Base-by-base conservation (phyloP, 2,329 filamentous ascomycete species). In the Colletotrichum caudatum region DNA sequence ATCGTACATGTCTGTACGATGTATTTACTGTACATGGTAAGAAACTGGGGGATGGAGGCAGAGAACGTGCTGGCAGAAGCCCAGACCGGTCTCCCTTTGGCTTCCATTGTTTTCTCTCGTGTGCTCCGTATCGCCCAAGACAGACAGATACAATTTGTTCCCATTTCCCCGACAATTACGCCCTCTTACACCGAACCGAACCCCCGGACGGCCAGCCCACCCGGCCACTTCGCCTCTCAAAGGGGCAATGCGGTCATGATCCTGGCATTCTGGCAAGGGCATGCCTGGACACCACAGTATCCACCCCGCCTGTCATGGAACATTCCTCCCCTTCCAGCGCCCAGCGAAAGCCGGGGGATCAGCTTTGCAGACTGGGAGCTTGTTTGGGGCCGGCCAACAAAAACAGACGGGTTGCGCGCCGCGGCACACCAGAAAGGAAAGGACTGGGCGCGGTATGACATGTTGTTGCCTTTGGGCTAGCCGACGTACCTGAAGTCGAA, bases 291-390 rank as follows among this genome's bases (percentile, higher is more conserved):
- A 46, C 20, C 20, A 46, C 44, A 46, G 20, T 64, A 58, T 26
- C 35, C 59, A 53, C 69, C 62, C 67, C 39, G 56, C 56, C 56
- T 71, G 64, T 58, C 64, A 72, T 72, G 70, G 70, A 72, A 72
- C 70, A 71, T 72, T 72, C 70, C 66, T 71, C 66, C 56, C 62
- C 50, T 64, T 64, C 56, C 66, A 64, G 57, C 41, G 41, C 59
- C 56, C 67, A 57, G 44, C 62, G 46, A 66, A 66, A 71, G 56
- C 70, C 50, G 70, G 70, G 46, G 66, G 66, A 65, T 60, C 26
- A 39, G 56, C 66, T 59, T 51, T 51, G 59, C 33, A 51, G 59
- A 62, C 33, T 58, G 39, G 9, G 69, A 51, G 59, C 60, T 69
- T 59, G 66, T 65, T 65, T 70, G 69, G 69, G 69, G 69, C 56